Base-by-base conservation (phyloP, 345 rosid species). In the Fremontodendron californicum region DNA sequence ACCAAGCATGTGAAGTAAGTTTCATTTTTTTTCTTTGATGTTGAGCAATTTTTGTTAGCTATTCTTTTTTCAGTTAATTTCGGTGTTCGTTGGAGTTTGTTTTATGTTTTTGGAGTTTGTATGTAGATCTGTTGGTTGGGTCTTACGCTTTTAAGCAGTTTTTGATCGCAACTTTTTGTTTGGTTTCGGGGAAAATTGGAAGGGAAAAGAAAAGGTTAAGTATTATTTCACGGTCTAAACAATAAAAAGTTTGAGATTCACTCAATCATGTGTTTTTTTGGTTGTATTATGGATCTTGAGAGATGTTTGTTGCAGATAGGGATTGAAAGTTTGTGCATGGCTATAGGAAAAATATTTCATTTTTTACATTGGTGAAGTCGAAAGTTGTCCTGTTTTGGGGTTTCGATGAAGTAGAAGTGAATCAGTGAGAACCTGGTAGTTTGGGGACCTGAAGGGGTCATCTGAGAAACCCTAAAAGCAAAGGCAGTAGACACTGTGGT, bases 121-220 rank as follows among this genome's bases (percentile, higher is more conserved):
- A 48, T 25, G 75, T 80, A 85, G 88, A 87, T 87, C 86, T 85
- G 83, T 67, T 61, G 76, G 73, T 33, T 35, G 29, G 69, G 54
- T n/a, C 52, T 58, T 23, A 27, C 70, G 40, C 52, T 69, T 72
- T 79, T 75, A 6, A 61, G 73, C 51, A 23, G 33, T 25, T 63
- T 69, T 78, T 45, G 83, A 82, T 79, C 79, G 73, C 71, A 39
- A 33, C 35, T 29, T 21, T 55, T 66, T 80, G 68, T 81, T 78
- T 82, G 81, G 71, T 64, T 81, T 31, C 64, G 7, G 71, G 27
- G 76, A 71, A 31, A 69, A 70, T 72, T 61, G 71, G 45, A 46
- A 58, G 71, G 64, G 43, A 55, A 54, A 73, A 48, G 71, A 55
- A 49, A 23, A 12, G 40, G 15, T n/a, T 52, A 54, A 62, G 42